Evolutionary conservation across 164 flowering plant genomes (phyloP).

Genomic region (Cinnamomum micranthum): DNA sequence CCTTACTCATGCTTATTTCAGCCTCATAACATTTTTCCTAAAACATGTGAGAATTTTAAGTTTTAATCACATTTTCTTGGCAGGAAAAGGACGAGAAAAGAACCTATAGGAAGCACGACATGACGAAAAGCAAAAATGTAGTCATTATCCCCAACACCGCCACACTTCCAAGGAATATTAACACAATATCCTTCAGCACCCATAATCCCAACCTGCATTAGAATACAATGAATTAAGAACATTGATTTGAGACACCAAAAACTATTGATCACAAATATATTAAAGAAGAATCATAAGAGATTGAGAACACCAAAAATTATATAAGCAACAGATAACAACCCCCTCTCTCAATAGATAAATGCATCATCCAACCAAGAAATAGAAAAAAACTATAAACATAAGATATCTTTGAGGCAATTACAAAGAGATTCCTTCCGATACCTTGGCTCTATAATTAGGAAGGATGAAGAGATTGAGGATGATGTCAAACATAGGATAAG

Average conservation of each 20-base stretch:
- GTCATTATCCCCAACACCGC: slow-evolving; percentile 94
- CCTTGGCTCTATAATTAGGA: too few species aligned
- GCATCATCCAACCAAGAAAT: neutral
- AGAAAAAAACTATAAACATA: neutral
- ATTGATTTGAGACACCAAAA: neutral
- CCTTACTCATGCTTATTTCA: neutral
- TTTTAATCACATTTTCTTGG: neutral
- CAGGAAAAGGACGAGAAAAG: neutral
- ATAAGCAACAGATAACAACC: neutral
- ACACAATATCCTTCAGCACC: slow-evolving; percentile 96
- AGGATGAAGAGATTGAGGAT: too few species aligned
- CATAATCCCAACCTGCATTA: slow-evolving; percentile 62
- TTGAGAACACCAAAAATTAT: neutral
- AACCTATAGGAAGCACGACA: slow-evolving; percentile 91
- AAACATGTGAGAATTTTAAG: neutral
- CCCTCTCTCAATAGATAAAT: neutral
- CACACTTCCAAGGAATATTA: slow-evolving; percentile 91
- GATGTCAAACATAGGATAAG: too few species aligned
- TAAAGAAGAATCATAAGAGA: neutral
- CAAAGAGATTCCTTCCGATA: too few species aligned
- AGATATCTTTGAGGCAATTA: too few species aligned
- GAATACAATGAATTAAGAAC: neutral
- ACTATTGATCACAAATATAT: neutral
- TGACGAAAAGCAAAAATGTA: slow-evolving; percentile 88
- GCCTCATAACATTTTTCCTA: neutral